phyloP scores from a whole-genome alignment of 2,329 filamentous ascomycete species.

The Aspergillus luchuensis region DNA sequence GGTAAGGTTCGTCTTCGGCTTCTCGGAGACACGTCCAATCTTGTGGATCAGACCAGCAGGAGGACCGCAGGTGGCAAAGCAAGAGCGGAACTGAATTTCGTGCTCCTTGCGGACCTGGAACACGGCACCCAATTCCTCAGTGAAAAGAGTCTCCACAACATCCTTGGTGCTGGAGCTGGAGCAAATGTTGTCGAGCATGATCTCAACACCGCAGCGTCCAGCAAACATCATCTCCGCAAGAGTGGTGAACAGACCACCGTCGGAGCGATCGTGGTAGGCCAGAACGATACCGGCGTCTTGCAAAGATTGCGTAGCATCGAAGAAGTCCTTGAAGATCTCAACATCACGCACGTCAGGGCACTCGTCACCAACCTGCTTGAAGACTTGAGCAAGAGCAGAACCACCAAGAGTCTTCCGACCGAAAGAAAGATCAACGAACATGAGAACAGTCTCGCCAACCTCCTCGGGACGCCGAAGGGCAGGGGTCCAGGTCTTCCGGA shows the following conservation, averaged over 20 bases:
- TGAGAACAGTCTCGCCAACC: conserved; percentile 81
- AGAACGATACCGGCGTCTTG: conserved; percentile 73
- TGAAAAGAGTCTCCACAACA: conserved; percentile 81
- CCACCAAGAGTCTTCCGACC: conserved; percentile 83
- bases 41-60: conserved; percentile 78
- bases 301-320: conserved; percentile 75
- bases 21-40: conserved; percentile 73
- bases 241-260: conserved; percentile 88
- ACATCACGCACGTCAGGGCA: conserved; percentile 83
- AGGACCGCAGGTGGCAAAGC: conserved; percentile 87
- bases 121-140: conserved; percentile 91
- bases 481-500: conserved; percentile 90
- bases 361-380: conserved; percentile 81
- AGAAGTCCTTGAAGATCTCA: conserved; percentile 82
- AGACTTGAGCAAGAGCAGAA: conserved; percentile 86
- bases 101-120: conserved; percentile 90
- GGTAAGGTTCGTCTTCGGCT: conserved; percentile 71
- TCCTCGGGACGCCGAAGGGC: conserved; percentile 80
- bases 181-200: conserved; percentile 72
- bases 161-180: conserved; percentile 63
- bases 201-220: conserved; percentile 81
- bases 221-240: conserved; percentile 98
- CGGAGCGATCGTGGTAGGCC: conserved; percentile 92
- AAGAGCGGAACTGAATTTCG: conserved; percentile 81
- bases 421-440: conserved; percentile 87